Evolutionary conservation across 306 rosid genomes (phyloP), one percentile per base, ranked within the genome.

Genomic region (Gillenia trifoliata): DNA sequence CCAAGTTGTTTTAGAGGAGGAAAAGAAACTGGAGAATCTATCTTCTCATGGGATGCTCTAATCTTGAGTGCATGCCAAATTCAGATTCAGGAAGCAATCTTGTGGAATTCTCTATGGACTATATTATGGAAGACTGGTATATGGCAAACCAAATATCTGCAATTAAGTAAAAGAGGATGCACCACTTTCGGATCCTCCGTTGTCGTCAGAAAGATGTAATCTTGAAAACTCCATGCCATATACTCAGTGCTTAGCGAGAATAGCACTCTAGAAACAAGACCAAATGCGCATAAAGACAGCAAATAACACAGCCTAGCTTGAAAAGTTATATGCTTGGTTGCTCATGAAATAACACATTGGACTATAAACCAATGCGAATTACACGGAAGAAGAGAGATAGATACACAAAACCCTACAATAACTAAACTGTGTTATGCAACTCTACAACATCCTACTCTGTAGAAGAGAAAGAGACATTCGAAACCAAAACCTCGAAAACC

Each of bases 391-490:
- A 66, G 49, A 76, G 29, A 40, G 61, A 59, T 40, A 9, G 29
- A 38, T 1, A 34, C 50, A 5, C 40, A 50, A 74, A 63, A 59
- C 76, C 60, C 80, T 71, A 47, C 57, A 23, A 70, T 38, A 77
- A 50, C 66, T 66, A 26, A 73, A 68, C 60, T 64, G 78, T 10
- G 64, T 72, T 72, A 77, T 52, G 41, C 19, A 75, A 72, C 41
- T 66, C n/a, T 30, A 78, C 29, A 15, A 52, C 23, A 73, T 60
- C 67, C 71, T 73, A 79, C 95, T 88, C 90, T 86, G 89, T 71
- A 78, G 80, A 80, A 71, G 82, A 79, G 41, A 83, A 85, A 77
- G 77, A 70, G 49, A 45, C 22, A 33, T 45, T 45, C 7, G 59
- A 73, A 54, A 73, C 20, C 52, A 23, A 71, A 59, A 67, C 67